Conservation (phyloP, 345 rosid genomes). For the Bretschneidera sinensis region DNA sequence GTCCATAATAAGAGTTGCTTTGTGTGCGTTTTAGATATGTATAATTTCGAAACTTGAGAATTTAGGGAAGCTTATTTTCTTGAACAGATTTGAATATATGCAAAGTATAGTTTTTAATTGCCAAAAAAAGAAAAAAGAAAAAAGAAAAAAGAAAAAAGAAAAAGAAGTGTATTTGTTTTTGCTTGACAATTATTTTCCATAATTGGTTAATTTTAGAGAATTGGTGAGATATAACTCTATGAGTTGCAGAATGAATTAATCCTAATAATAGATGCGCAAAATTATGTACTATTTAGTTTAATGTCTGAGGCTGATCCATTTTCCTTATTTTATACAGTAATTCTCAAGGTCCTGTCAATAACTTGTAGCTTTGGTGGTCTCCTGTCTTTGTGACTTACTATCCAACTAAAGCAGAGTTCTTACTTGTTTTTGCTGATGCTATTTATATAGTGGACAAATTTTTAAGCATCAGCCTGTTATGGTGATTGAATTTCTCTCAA, state of each 20-base stretch:
- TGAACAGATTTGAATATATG: no score
- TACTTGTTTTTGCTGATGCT: background rate
- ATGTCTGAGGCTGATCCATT: background rate
- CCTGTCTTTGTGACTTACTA: no score
- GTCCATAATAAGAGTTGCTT: background rate
- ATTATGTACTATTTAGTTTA: no score
- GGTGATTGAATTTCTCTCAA: background rate
- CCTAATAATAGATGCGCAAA: no score
- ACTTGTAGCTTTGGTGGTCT: background rate
- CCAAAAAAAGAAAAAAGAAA: no score
- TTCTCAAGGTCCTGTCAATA: background rate
- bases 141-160: no score
- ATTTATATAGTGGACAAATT: no score
- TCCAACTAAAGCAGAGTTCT: no score
- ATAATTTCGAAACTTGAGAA: no score
- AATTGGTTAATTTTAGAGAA: constrained; percentile 5
- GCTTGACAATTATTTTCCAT: constrained; percentile 5
- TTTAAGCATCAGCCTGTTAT: background rate
- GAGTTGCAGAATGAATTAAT: background rate
- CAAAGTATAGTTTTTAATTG: no score
- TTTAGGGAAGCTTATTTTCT: no score
- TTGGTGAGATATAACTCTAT: background rate
- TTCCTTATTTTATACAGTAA: background rate
- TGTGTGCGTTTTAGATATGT: no score
- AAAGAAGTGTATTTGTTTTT: background rate